Conservation (phyloP, 805 yeast species). For the Ascoidea rubescens region DNA sequence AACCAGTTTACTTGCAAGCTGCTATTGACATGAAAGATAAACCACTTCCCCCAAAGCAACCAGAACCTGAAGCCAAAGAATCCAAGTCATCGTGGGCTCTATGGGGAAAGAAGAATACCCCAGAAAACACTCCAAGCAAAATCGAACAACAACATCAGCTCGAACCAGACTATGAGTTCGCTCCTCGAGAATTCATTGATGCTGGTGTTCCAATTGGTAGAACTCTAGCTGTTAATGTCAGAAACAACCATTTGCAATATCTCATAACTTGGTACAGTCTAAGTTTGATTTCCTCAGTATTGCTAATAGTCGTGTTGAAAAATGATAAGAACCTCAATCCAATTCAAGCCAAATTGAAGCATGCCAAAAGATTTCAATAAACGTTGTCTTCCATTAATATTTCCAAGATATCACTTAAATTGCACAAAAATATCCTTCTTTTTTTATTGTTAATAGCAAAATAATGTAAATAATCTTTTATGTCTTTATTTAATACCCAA, state of each 20-base stretch:
- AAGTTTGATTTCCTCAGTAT: slow-evolving; percentile 54
- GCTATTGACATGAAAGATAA: slow-evolving; percentile 46
- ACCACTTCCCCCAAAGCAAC: not conserved
- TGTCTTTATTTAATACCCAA: too few species aligned
- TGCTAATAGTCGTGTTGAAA: slow-evolving; percentile 39
- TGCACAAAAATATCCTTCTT: too few species aligned
- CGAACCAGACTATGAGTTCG: slow-evolving; percentile 23
- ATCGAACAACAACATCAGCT: not conserved
- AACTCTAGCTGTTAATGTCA: slow-evolving; percentile 63
- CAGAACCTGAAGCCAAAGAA: not conserved
- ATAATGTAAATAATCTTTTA: too few species aligned
- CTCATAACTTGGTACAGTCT: slow-evolving; percentile 92
- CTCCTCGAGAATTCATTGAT: slow-evolving; percentile 43
- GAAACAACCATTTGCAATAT: slow-evolving; percentile 86
- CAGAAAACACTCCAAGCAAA: not conserved
- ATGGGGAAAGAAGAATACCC: not conserved
- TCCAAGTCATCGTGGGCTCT: slow-evolving; percentile 19
- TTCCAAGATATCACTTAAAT: too few species aligned
- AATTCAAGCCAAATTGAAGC: slow-evolving; percentile 31
- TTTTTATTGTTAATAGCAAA: too few species aligned
- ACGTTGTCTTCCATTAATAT: too few species aligned
- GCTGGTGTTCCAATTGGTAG: slow-evolving; percentile 90
- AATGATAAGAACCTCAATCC: slow-evolving; percentile 25
- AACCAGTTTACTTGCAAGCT: slow-evolving; percentile 69
- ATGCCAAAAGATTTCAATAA: slow-evolving; percentile 25